Percentiles rank a stretch among this genome's conserved stretches.
Conservation (phyloP, 305 asterid species). For the Fraxinus latifolia region DNA sequence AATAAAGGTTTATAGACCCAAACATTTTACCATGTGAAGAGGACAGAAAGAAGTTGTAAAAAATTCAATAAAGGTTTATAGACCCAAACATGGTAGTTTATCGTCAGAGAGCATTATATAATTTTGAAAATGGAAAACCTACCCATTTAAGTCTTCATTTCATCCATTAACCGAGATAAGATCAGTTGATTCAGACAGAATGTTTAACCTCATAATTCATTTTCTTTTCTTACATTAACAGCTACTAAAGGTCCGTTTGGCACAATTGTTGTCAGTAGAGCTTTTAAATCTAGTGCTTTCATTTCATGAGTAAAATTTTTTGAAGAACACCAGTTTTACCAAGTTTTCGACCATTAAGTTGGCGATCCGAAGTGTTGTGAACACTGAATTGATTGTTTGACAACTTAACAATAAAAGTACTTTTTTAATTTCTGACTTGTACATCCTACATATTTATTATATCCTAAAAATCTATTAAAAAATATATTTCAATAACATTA, state of each 20-base stretch:
- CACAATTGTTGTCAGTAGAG: not conserved
- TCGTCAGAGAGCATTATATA: slow-evolving; percentile 12
- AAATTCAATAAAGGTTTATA: slow-evolving; percentile 23
- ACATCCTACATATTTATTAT: not conserved
- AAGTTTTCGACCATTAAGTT: not conserved
- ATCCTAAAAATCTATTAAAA: not conserved
- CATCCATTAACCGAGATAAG: not conserved
- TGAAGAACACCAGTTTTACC: not conserved
- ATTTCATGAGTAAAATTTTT: not conserved
- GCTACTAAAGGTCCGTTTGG: not conserved
- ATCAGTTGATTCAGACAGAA: not conserved
- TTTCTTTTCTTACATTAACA: not conserved
- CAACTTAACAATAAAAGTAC: not conserved
- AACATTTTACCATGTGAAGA: slow-evolving; percentile 23
- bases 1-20: slow-evolving; percentile 19
- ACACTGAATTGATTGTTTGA: not conserved
- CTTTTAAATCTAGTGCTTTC: not conserved
- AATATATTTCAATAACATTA: not conserved
- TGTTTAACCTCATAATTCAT: not conserved
- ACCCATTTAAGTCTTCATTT: not conserved
- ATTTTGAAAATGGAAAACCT: slow-evolving; percentile 2
- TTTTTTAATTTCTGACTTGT: not conserved
- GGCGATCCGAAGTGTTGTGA: not conserved
- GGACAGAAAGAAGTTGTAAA: slow-evolving; percentile 13
- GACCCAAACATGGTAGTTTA: slow-evolving; percentile 10